These are phyloP conservation scores for Plasmodium fragile DNA, from an alignment of 169 alveolate genomes.

Conservation along the genomic window DNA sequence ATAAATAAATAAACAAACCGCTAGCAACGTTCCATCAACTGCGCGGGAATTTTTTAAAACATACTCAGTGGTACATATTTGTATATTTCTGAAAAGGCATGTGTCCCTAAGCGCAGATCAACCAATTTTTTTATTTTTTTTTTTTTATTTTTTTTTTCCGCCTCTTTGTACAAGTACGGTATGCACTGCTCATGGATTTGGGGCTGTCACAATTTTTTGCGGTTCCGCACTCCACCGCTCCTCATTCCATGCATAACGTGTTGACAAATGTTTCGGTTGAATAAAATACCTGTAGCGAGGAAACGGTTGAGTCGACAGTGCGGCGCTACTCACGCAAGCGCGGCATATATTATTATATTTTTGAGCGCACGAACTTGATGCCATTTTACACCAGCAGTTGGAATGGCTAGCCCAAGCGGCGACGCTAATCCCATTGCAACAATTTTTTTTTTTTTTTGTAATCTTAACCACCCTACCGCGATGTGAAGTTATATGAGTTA, in stretches of 20 bases:
- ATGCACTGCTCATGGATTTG: neutral
- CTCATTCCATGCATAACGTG: neutral
- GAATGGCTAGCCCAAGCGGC: neutral
- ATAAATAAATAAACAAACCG: neutral
- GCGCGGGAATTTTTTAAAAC: neutral
- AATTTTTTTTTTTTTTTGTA: no score
- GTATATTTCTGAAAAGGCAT: neutral
- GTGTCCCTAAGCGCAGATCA: neutral
- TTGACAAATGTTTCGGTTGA: neutral
- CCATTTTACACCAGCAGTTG: neutral
- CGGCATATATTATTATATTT: neutral
- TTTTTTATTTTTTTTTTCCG: neutral
- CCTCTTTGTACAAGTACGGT: neutral
- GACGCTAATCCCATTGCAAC: neutral
- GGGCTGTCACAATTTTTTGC: neutral
- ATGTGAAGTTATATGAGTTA: neutral
- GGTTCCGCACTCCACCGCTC: neutral
- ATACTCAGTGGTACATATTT: neutral
- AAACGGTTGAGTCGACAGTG: neutral
- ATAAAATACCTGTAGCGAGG: neutral
- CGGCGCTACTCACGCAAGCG: neutral
- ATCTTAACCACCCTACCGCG: neutral
- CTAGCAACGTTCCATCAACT: neutral
- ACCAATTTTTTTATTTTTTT: no score
- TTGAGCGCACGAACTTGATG: neutral